Conservation (phyloP, 2,329 filamentous ascomycete species). For the Fusarium sp. region DNA sequence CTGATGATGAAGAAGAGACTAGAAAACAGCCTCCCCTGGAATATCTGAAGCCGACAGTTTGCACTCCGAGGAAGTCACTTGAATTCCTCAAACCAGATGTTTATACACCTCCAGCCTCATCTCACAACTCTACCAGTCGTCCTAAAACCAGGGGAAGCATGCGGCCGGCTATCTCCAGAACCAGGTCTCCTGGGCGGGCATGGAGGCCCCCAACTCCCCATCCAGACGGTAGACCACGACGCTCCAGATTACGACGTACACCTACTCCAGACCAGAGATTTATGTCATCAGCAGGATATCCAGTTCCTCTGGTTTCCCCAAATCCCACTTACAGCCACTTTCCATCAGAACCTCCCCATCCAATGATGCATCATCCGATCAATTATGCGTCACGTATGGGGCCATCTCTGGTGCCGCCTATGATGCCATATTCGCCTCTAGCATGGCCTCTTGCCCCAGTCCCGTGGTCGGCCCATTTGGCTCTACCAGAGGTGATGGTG, state of each 20-base stretch:
- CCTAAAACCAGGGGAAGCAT: neutral
- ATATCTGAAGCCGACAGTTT: constrained; percentile 19
- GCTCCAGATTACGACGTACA: neutral
- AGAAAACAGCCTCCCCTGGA: neutral
- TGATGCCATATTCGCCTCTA: constrained; percentile 6
- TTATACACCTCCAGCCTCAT: constrained; percentile 27
- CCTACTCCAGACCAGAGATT: neutral
- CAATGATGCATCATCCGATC: neutral
- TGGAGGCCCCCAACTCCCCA: constrained; percentile 27
- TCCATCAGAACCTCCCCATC: neutral
- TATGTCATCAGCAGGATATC: neutral
- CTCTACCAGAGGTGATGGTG: neutral
- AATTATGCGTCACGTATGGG: neutral
- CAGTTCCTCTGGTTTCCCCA: neutral
- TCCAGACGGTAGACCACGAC: constrained; percentile 12
- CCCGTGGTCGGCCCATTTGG: neutral
- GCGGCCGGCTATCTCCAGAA: neutral
- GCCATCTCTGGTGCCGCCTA: neutral
- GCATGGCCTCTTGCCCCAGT: constrained; percentile 11
- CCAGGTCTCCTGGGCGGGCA: constrained; percentile 3
- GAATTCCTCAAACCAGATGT: constrained; percentile 18
- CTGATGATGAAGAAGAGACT: neutral
- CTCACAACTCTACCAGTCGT: neutral
- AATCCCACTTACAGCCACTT: neutral
- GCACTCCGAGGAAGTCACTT: constrained; percentile 19